These are phyloP conservation scores for Barbatosphaeria neglecta DNA, from an alignment of 495 filamentous ascomycete genomes.

Conservation along the genomic window DNA sequence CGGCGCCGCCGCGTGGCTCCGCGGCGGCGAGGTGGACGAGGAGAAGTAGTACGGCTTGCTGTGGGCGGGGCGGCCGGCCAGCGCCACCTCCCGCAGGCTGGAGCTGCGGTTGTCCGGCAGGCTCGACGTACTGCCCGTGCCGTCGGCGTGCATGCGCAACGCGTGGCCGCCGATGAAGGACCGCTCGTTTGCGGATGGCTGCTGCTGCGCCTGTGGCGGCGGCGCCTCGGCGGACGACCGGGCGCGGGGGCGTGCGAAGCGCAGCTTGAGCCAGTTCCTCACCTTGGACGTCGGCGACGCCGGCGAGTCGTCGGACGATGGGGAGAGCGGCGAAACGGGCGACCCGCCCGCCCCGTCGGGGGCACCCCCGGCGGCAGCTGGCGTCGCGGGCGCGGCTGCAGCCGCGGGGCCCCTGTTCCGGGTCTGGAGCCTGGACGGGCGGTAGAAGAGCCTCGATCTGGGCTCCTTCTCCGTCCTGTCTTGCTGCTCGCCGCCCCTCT, in stretches of 20 bases:
- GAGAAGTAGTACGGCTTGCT: not conserved
- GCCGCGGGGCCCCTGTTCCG: slow-evolving; percentile 4
- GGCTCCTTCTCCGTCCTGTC: not conserved
- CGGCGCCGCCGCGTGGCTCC: not conserved
- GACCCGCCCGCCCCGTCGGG: too few relatives aligned
- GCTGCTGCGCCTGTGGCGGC: not conserved
- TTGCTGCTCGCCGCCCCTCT: not conserved
- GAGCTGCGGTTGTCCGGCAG: slow-evolving; percentile 17
- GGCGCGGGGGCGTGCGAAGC: slow-evolving; percentile 31
- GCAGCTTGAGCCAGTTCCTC: slow-evolving; percentile 50
- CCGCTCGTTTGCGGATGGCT: too few relatives aligned
- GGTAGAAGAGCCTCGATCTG: slow-evolving; percentile 7
- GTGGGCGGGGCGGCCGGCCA: slow-evolving; percentile 26
- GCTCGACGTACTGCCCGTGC: slow-evolving; percentile 18
- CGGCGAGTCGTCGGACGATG: not conserved
- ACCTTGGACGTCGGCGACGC: slow-evolving; percentile 29
- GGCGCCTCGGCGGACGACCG: slow-evolving; percentile 10
- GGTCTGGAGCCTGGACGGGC: slow-evolving; percentile 8
- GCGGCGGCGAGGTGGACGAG: not conserved
- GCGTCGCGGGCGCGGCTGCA: too few relatives aligned
- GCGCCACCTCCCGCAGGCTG: slow-evolving; percentile 38
- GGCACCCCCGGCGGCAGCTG: too few relatives aligned
- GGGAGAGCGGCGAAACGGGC: too few relatives aligned
- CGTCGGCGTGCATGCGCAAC: slow-evolving; percentile 22
- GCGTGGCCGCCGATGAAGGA: slow-evolving; percentile 39